Percentiles rank a stretch among this genome's conserved stretches.
Evolutionary conservation across 1,284 basidiomycete genomes (phyloP).

Genomic region (Stereum hirsutum): DNA sequence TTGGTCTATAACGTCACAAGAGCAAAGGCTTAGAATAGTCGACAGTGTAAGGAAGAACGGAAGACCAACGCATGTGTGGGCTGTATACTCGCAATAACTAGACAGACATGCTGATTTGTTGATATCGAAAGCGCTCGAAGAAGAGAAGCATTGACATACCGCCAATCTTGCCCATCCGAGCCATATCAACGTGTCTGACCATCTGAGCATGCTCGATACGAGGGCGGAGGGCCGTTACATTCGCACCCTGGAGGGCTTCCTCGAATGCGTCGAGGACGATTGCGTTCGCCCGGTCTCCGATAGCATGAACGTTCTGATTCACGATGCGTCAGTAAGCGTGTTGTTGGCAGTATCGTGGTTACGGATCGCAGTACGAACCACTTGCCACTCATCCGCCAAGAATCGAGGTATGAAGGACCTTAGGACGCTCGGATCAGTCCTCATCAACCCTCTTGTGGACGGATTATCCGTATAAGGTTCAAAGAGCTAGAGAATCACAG

Average conservation of each 20-base stretch:
- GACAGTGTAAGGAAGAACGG: slow-evolving; percentile 1
- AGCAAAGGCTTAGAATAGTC: background rate
- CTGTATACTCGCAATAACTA: slow-evolving; percentile 76
- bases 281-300: slow-evolving; percentile 86
- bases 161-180: slow-evolving; percentile 67
- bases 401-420: slow-evolving; percentile 59
- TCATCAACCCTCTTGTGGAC: slow-evolving; percentile 69
- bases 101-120: slow-evolving; percentile 4
- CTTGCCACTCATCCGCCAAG: slow-evolving; percentile 72
- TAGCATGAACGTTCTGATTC: slow-evolving; percentile 77
- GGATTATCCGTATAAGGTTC: slow-evolving; percentile 81
- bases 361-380: slow-evolving; percentile 43
- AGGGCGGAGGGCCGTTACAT: slow-evolving; percentile 60
- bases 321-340: slow-evolving; percentile 1
- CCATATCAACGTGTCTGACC: slow-evolving; percentile 63
- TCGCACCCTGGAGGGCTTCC: slow-evolving; percentile 43
- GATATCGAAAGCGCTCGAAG: slow-evolving; percentile 1
- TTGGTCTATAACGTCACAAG: slow-evolving; percentile 40
- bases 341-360: no score
- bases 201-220: slow-evolving; percentile 91
- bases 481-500: slow-evolving; percentile 35
- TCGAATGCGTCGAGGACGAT: slow-evolving; percentile 81
- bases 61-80: slow-evolving; percentile 77
- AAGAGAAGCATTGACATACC: slow-evolving; percentile 31
- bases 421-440: slow-evolving; percentile 56